Conservation (phyloP, 129 eudicot species). For the Calendula officinalis region DNA sequence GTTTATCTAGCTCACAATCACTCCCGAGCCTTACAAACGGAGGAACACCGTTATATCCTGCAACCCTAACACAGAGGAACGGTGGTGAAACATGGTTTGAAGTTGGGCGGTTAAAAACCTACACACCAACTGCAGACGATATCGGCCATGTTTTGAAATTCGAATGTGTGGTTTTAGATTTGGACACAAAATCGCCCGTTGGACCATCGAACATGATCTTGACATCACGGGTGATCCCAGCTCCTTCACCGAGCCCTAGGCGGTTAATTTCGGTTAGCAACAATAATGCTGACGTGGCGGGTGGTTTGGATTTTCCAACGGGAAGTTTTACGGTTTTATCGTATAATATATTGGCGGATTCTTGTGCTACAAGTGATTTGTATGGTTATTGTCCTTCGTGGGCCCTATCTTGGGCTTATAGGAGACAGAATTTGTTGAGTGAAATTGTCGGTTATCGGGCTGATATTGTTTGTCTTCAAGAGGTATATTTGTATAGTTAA, state of each 20-base stretch:
- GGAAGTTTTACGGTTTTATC: constrained; percentile 84
- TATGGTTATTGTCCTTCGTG: constrained; percentile 93
- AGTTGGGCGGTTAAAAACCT: constrained; percentile 77
- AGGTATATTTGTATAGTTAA: constrained; percentile 41
- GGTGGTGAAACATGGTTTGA: constrained; percentile 95
- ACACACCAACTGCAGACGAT: constrained; percentile 93
- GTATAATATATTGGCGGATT: constrained; percentile 72
- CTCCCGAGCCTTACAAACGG: constrained; percentile 56
- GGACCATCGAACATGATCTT: constrained; percentile 47
- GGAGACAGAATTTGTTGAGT: constrained; percentile 81
- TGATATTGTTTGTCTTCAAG: constrained; percentile 94
- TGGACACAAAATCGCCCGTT: constrained; percentile 60
- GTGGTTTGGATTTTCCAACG: constrained; percentile 41
- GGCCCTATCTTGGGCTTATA: constrained; percentile 97
- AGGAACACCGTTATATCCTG: constrained; percentile 67
- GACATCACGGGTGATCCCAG: constrained; percentile 91
- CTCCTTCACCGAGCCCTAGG: constrained; percentile 91
- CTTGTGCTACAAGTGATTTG: constrained; percentile 67
- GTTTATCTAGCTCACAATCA: constrained; percentile 55
- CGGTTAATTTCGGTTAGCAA: constrained; percentile 57
- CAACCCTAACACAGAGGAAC: constrained; percentile 66
- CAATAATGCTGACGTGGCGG: constrained; percentile 54
- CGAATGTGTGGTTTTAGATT: constrained; percentile 88
- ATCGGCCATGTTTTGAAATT: constrained; percentile 85
- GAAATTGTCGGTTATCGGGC: constrained; percentile 97